Conservation (phyloP, 768 basidiomycete species). For the Tylopilus subfusipes region DNA sequence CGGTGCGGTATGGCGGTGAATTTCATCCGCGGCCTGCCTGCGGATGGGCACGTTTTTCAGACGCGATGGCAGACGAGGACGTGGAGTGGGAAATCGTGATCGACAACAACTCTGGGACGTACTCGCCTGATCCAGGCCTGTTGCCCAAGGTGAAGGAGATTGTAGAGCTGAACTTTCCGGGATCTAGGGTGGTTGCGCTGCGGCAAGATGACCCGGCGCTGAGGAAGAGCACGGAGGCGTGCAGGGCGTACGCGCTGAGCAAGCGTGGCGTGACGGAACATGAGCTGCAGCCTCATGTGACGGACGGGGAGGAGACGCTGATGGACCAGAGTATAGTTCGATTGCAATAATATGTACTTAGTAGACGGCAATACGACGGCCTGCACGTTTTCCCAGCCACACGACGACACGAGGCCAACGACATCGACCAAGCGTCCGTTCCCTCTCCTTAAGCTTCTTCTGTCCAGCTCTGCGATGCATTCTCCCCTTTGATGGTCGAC, state of each 20-base stretch:
- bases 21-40: slow-evolving; percentile 72
- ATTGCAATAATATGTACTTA: background rate
- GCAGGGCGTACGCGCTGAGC: slow-evolving; percentile 60
- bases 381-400: slow-evolving; percentile 38
- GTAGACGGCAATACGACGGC: slow-evolving; percentile 24
- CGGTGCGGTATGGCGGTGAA: slow-evolving; percentile 73
- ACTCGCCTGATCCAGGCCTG: slow-evolving; percentile 64
- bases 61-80: slow-evolving; percentile 48
- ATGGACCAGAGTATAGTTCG: slow-evolving; percentile 22
- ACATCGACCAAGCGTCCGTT: slow-evolving; percentile 1
- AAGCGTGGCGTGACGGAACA: slow-evolving; percentile 56
- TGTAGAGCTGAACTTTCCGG: slow-evolving; percentile 72
- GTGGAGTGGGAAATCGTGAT: slow-evolving; percentile 79
- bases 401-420: slow-evolving; percentile 29
- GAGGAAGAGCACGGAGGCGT: slow-evolving; percentile 59
- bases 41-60: slow-evolving; percentile 64
- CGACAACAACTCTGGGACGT: slow-evolving; percentile 86
- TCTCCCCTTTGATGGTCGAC: slow-evolving; percentile 23
- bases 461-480: slow-evolving; percentile 20
- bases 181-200: slow-evolving; percentile 53
- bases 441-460: slow-evolving; percentile 2
- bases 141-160: slow-evolving; percentile 59
- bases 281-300: slow-evolving; percentile 61
- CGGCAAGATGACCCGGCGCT: slow-evolving; percentile 55
- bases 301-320: slow-evolving; percentile 53